Evolutionary conservation across 495 filamentous ascomycete genomes (phyloP).

Genomic region (Mytilinidion resinicola): DNA sequence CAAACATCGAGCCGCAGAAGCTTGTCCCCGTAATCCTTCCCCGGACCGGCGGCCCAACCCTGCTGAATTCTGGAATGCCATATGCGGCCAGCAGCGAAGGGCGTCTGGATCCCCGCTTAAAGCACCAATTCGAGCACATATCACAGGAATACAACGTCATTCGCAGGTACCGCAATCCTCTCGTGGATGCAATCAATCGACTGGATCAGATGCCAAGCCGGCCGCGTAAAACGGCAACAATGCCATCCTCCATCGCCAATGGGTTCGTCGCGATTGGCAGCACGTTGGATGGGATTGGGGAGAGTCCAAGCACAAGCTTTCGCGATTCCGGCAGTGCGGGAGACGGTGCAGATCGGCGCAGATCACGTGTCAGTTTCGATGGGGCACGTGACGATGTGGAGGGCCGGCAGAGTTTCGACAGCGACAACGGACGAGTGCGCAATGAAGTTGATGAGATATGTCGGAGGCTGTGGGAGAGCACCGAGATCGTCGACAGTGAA

Average conservation of each 20-base stretch:
- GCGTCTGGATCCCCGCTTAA: conserved; percentile 42
- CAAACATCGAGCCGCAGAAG: conserved; percentile 51
- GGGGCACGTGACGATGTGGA: conserved; percentile 14
- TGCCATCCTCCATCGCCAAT: conserved; percentile 27
- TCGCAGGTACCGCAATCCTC: conserved; percentile 60
- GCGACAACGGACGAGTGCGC: conserved; percentile 13
- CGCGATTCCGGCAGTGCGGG: conserved; percentile 16
- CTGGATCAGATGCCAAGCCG: conserved; percentile 45
- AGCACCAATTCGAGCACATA: conserved; percentile 54
- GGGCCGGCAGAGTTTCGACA: conserved; percentile 23
- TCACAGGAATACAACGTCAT: conserved; percentile 61
- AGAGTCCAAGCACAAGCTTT: conserved; percentile 22
- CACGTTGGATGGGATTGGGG: neutral
- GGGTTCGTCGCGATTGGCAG: conserved; percentile 15
- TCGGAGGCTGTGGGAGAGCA: conserved; percentile 28
- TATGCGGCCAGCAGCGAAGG: conserved; percentile 37
- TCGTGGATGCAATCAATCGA: conserved; percentile 51
- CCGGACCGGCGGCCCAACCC: conserved; percentile 33
- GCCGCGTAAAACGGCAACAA: conserved; percentile 35
- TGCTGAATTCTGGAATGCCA: conserved; percentile 34
- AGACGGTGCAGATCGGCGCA: conserved; percentile 10
- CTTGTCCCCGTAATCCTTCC: conserved; percentile 39
- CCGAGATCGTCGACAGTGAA: conserved; percentile 22
- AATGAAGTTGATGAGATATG: conserved; percentile 31
- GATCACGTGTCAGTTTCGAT: conserved; percentile 27